phyloP scores from a whole-genome alignment of 495 filamentous ascomycete genomes.

The Tuber melanosporum region DNA sequence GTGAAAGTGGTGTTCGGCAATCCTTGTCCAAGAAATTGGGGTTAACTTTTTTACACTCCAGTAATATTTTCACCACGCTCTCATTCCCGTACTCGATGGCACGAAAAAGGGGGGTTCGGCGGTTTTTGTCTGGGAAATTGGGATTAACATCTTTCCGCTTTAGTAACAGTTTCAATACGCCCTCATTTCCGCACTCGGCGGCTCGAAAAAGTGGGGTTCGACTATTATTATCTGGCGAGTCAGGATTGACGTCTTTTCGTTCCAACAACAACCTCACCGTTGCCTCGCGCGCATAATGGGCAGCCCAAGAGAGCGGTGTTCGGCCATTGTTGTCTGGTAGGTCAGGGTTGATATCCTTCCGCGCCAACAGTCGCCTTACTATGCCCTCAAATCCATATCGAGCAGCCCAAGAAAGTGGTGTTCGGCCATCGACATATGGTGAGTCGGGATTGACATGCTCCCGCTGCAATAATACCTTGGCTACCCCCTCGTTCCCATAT shows the following conservation, averaged over 20 bases:
- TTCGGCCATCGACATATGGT: neutral
- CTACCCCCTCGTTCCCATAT: neutral
- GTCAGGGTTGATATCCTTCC: neutral
- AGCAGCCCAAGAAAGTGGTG: constrained; percentile 1
- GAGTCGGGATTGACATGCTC: neutral
- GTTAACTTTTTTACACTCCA: neutral
- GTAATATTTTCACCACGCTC: neutral
- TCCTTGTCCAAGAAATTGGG: neutral
- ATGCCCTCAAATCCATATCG: neutral
- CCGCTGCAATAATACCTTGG: neutral
- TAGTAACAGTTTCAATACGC: neutral
- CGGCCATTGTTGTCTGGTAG: neutral
- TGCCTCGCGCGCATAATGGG: neutral
- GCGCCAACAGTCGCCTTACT: neutral
- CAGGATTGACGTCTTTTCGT: neutral
- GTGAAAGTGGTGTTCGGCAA: neutral
- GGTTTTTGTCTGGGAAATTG: neutral
- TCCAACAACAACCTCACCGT: neutral
- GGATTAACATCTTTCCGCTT: neutral
- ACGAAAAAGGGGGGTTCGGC: neutral
- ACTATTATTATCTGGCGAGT: constrained; percentile 1
- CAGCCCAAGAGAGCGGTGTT: neutral
- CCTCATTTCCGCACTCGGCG: neutral
- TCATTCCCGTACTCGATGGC: neutral
- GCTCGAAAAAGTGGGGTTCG: constrained; percentile 1